A percentile compares a stretch with the other conserved stretches of the same genome.
These are phyloP conservation scores for Corylus avellana DNA, from an alignment of 306 rosid genomes.

Conservation along the genomic window DNA sequence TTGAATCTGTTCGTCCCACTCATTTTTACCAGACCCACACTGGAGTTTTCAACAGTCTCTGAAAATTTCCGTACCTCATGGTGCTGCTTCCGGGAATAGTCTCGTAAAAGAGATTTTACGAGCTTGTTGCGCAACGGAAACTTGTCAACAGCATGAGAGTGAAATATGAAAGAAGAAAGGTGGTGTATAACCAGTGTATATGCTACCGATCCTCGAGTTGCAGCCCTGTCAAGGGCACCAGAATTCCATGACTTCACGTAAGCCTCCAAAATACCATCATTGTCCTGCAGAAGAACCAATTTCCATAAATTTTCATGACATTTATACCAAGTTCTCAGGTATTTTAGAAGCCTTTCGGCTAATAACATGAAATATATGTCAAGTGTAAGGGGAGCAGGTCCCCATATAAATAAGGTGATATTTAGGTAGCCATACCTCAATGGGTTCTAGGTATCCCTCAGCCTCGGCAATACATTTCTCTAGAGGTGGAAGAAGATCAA, in stretches of 20 bases:
- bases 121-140: constrained; percentile 67
- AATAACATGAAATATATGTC: neutral
- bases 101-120: constrained; percentile 71
- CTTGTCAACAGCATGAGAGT: constrained; percentile 41
- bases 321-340: neutral
- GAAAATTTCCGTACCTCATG: constrained; percentile 60
- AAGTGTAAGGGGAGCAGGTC: neutral
- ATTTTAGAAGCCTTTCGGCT: neutral
- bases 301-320: constrained; percentile 1
- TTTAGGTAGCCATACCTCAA: constrained; percentile 58
- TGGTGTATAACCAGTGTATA: constrained; percentile 69
- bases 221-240: constrained; percentile 87
- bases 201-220: constrained; percentile 67
- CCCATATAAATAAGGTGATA: too few species aligned
- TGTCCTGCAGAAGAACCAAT: constrained; percentile 54
- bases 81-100: constrained; percentile 62
- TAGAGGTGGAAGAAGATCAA: constrained; percentile 87
- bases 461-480: constrained; percentile 66
- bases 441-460: constrained; percentile 83
- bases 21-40: constrained; percentile 5
- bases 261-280: constrained; percentile 69
- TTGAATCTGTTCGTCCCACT: constrained; percentile 6
- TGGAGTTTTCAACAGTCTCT: too few species aligned
- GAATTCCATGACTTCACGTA: constrained; percentile 83
- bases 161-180: constrained; percentile 72